Evolutionary conservation across 805 yeast species (phyloP), one percentile per base, ranked within the genome.

Genomic region (Candida maltosa): DNA sequence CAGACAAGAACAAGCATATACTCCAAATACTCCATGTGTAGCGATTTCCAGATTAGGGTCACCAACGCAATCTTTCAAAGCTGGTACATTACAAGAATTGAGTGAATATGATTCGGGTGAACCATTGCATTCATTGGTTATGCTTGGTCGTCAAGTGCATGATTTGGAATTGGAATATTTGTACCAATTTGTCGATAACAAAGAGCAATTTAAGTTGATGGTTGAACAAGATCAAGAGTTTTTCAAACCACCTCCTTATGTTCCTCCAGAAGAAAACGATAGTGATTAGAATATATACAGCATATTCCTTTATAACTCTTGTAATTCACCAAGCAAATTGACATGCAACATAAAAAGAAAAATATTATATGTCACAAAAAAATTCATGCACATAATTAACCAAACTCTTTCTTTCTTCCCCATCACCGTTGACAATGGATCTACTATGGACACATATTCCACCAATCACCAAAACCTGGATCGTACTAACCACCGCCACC

Each of bases 21-120:
- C 89, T 4, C 79, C 83, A 32, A 70, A 82, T 32, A 89, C 97
- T 1, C 97, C 97, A 12, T 91, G 95, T 52, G 88, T 91, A 23
- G 95, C 97, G 1, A 81, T 91, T 18, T 86, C 96, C 15, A 77
- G 98, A 54, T 62, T 91, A 26, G 98, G 98, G 2, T 77, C 96
- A 6, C 91, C 94, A 16, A 58, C 69, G 4, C 98, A 91, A 63
- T 56, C 62, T 6, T 85, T 91, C 65, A 80, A 83, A 51, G 91
- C 96, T 6, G 97, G 83, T 4, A 83, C 96, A 12, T 72, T 91
- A 41, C 59, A 73, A 44, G 86, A 91, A 50, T 66, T 91, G 55
- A 73, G 86, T 6, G 76, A 78, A 32, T 88, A 86, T 52, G 97
- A 89, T 45, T 77, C 94, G 9, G 98, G 98, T 29, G 95, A 80